Percentiles rank a stretch among this genome's conserved stretches.
Evolutionary conservation across 225 moss, liverwort and hornwort genomes (phyloP).

Genomic region (Thuidium tamariscinum): DNA sequence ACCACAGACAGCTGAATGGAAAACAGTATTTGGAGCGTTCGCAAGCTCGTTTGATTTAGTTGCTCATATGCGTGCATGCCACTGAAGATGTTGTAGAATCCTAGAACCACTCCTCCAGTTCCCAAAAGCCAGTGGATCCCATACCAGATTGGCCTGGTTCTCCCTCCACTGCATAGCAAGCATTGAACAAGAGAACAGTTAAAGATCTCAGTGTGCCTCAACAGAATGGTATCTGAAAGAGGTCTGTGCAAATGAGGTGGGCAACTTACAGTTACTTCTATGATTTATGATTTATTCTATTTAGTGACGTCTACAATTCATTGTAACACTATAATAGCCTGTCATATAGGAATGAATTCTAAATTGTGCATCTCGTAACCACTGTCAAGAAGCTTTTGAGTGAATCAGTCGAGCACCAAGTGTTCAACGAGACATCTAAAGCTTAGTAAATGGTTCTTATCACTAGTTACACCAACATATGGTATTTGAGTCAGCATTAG

Average conservation of each 20-base stretch:
- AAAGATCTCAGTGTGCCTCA: not conserved
- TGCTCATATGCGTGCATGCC: slow-evolving; percentile 33
- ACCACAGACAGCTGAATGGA: slow-evolving; percentile 37
- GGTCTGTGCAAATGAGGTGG: not conserved
- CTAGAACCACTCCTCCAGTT: slow-evolving; percentile 35
- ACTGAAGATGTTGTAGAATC: slow-evolving; percentile 49
- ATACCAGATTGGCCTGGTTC: slow-evolving; percentile 33
- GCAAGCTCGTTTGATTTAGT: slow-evolving; percentile 13
- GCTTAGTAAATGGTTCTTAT: not conserved
- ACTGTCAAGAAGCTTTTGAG: not conserved
- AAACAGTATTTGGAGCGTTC: slow-evolving; percentile 37
- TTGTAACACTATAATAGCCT: not conserved
- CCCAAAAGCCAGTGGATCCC: slow-evolving; percentile 46
- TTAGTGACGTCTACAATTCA: not conserved
- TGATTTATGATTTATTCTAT: not conserved
- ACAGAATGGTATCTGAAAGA: not conserved
- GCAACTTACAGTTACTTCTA: not conserved
- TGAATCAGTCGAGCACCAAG: not conserved
- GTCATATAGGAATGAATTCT: not conserved
- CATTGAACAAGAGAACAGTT: not conserved
- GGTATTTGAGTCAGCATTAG: not conserved
- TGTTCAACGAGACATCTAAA: not conserved
- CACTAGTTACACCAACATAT: not conserved
- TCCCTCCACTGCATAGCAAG: slow-evolving; percentile 7
- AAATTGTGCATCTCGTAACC: not conserved